Percentiles rank a stretch among this genome's conserved stretches.
Evolutionary conservation across 2,329 filamentous ascomycete genomes (phyloP).

Genomic region (Phaeosphaeriaceae sp.): DNA sequence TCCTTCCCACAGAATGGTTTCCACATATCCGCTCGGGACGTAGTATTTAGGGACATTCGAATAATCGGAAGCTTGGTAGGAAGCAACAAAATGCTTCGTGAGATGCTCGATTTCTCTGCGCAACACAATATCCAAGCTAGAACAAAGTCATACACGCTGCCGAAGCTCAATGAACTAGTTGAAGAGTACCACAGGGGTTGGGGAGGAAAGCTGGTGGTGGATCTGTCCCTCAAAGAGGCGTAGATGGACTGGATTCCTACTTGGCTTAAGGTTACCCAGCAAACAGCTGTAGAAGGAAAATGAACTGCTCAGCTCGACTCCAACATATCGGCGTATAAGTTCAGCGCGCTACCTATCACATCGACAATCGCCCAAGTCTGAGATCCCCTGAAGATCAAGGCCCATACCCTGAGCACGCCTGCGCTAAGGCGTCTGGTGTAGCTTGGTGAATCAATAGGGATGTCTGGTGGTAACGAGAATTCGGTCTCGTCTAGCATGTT

Average conservation of each 20-base stretch:
- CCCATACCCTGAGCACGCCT: constrained; percentile 52
- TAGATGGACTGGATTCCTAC: background rate
- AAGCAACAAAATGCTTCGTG: constrained; percentile 49
- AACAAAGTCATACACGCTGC: constrained; percentile 45
- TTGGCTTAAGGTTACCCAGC: background rate
- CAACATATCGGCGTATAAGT: constrained; percentile 51
- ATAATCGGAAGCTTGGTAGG: constrained; percentile 53
- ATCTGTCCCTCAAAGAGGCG: constrained; percentile 37
- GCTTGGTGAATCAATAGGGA: constrained; percentile 41
- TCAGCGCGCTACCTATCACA: constrained; percentile 50
- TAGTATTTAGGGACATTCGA: constrained; percentile 55
- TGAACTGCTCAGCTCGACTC: constrained; percentile 41
- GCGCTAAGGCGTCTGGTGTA: constrained; percentile 48
- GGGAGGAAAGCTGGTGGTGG: constrained; percentile 56
- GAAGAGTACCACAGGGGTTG: constrained; percentile 53
- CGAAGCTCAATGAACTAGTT: constrained; percentile 51
- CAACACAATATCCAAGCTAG: constrained; percentile 44
- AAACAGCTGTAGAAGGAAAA: too few species aligned
- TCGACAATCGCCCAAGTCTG: constrained; percentile 54
- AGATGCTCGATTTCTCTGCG: constrained; percentile 50
- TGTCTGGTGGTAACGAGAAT: constrained; percentile 36
- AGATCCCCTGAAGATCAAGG: constrained; percentile 50
- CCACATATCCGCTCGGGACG: constrained; percentile 50
- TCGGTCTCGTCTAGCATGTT: constrained; percentile 52
- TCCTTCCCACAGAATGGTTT: constrained; percentile 56